Evolutionary conservation across 305 asterid species (phyloP), one percentile per base, ranked within the genome.

Genomic region (Solanum hybrid): DNA sequence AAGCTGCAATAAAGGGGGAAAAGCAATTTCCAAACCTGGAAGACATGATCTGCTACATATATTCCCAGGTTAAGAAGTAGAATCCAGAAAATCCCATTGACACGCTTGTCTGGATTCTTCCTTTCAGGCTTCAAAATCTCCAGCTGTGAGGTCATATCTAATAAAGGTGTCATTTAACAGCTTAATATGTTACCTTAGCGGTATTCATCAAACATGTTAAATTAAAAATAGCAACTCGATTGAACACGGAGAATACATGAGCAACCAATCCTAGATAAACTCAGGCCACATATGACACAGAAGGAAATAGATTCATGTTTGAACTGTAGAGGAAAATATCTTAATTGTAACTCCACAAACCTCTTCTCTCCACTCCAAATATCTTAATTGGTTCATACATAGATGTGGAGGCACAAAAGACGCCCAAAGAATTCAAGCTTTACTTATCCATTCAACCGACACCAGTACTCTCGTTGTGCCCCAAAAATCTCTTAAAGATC

Each of bases 61-160:
- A 96, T 89, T 76, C 98, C 99, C 72, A 96, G 90, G 91, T 97
- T 97, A 89, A 96, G 92, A 51, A 97, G 97, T 45, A 97, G 93
- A 93, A 97, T 97, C 98, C 97, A 96, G 93, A 96, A 97, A 89
- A 97, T 95, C 86, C 99, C 99, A 86, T 93, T 96, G 77, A 93
- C 98, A 81, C 93, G 96, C 95, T 93, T 97, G 91, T 92, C 95
- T 10, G 95, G 94, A 92, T 95, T 95, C 93, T 90, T 93, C 92
- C 85, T 91, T 27, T 87, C 90, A 33, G 95, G 95, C 93, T 94
- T 96, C 93, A 95, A 94, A 79, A 96, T 93, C 89, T 96, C 99
- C 93, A 96, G 96, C 95, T 93, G 98, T 77, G 98, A 96, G 73
- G 91, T 89, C 93, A 95, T 94, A 96, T 96, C 99, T 97, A 91